Percentiles rank a stretch among this genome's conserved stretches.
phyloP scores from a whole-genome alignment of 495 filamentous ascomycete species.

The Aspergillus panamensis region DNA sequence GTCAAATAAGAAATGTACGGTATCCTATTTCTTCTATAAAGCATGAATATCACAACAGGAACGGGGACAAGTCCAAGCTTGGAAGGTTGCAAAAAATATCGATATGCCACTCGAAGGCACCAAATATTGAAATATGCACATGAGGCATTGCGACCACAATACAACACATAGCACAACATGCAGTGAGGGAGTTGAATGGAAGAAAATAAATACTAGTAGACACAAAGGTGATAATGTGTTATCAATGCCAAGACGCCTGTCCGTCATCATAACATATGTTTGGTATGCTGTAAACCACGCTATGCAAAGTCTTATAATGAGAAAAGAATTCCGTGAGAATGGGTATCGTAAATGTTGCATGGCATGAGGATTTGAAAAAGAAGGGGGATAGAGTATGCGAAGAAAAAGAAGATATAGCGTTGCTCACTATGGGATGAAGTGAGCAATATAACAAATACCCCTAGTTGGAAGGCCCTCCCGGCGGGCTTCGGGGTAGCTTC shows the following conservation, averaged over 20 bases:
- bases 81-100: not conserved
- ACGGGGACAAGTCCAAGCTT: not conserved
- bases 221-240: conserved; percentile 15
- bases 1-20: not conserved
- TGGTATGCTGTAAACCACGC: conserved; percentile 42
- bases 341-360: conserved; percentile 28
- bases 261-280: conserved; percentile 35
- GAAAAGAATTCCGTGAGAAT: conserved; percentile 21
- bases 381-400: conserved; percentile 4
- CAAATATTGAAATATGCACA: conserved; percentile 11
- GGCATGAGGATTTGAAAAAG: conserved; percentile 13
- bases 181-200: not conserved
- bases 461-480: not conserved
- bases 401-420: not conserved
- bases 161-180: conserved; percentile 7
- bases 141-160: conserved; percentile 8
- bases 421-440: not conserved
- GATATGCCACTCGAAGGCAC: conserved; percentile 2
- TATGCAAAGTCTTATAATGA: conserved; percentile 42
- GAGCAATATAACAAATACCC: not conserved
- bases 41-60: conserved; percentile 7
- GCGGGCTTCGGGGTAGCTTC: not conserved
- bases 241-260: conserved; percentile 34
- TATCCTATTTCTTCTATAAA: conserved; percentile 11
- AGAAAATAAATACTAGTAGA: conserved; percentile 12